Evolutionary conservation across 345 rosid species (phyloP), one percentile per base, ranked within the genome.

Genomic region (Brassica juncea): DNA sequence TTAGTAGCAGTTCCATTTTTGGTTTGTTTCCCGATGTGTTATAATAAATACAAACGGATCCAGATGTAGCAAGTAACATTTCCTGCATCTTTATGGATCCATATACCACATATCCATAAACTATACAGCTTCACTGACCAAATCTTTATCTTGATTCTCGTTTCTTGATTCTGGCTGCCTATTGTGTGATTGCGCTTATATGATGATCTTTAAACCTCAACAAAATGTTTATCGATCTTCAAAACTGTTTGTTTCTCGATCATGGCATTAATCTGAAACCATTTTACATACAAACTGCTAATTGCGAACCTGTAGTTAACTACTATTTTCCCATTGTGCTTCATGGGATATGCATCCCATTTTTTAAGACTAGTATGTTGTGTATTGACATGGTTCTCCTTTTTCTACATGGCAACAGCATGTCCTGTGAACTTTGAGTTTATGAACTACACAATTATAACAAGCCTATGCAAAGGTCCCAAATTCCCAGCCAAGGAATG

Each of bases 371-470:
- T 10, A 19, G 14, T 47, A 4, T 23, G 59, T 71, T 63, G 25
- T 16, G 23, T 55, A 61, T 71, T 66, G 14, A n/a, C 21, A 14
- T 82, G 78, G 23, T 63, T 70, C n/a, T 7, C 74, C 12, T 19
- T 54, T 21, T 58, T 10, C 10, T 25, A 8, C 0, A 66, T 23
- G 55, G 59, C 66, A 68, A 71, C 87, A 88, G 97, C 80, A 52
- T 91, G 97, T 81, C 80, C 90, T 0, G 89, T 88, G 74, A 88
- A 84, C 82, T 88, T 89, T 5, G 89, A 89, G 88, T 91, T 86
- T 69, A 37, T 75, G 81, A 79, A 91, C 83, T 89, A 89, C 81
- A 86, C 83, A 0, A 21, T 82, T 82, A 81, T 91, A 80, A 86
- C 84, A 30, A 84, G 81, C 80, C 23, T 39, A 66, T 89, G 92